phyloP scores from a whole-genome alignment of 345 rosid genomes.

The Arabidopsis arenosa region DNA sequence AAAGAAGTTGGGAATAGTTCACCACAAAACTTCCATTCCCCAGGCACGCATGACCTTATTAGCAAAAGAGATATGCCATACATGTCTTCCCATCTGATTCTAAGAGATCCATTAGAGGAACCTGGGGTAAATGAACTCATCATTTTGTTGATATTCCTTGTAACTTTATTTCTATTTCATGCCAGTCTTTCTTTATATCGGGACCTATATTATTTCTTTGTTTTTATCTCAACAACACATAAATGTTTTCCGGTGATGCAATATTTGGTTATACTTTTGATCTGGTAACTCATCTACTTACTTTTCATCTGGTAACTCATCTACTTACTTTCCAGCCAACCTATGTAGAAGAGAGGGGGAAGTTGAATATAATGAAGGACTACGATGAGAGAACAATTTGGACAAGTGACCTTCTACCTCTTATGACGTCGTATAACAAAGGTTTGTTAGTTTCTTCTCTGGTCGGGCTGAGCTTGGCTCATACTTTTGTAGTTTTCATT shows the following conservation, averaged over 20 bases:
- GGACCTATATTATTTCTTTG: constrained; percentile 17
- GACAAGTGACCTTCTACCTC: constrained; percentile 80
- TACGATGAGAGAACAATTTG: constrained; percentile 93
- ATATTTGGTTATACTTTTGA: constrained; percentile 26
- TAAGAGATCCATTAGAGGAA: constrained; percentile 82
- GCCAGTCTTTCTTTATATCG: constrained; percentile 18
- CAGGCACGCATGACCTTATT: constrained; percentile 50
- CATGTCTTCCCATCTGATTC: constrained; percentile 76
- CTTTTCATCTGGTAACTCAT: constrained; percentile 25
- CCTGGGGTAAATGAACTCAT: constrained; percentile 60
- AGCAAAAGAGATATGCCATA: constrained; percentile 55
- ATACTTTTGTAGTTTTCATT: constrained; percentile 9
- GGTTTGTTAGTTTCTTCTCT: constrained; percentile 51
- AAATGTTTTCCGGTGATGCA: constrained; percentile 1
- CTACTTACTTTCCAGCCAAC: constrained; percentile 56
- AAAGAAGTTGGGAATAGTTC: constrained; percentile 68
- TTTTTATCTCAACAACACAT: neutral
- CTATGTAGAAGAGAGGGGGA: constrained; percentile 90
- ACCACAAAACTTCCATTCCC: constrained; percentile 49
- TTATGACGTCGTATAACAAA: constrained; percentile 88
- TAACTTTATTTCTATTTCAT: constrained; percentile 29
- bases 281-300: constrained; percentile 29
- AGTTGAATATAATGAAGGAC: constrained; percentile 73
- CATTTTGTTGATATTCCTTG: constrained; percentile 22
- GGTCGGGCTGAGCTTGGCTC: constrained; percentile 17